These are phyloP conservation scores for Phytopythium sindhum DNA, from an alignment of 352 stramenopile species.

Conservation along the genomic window DNA sequence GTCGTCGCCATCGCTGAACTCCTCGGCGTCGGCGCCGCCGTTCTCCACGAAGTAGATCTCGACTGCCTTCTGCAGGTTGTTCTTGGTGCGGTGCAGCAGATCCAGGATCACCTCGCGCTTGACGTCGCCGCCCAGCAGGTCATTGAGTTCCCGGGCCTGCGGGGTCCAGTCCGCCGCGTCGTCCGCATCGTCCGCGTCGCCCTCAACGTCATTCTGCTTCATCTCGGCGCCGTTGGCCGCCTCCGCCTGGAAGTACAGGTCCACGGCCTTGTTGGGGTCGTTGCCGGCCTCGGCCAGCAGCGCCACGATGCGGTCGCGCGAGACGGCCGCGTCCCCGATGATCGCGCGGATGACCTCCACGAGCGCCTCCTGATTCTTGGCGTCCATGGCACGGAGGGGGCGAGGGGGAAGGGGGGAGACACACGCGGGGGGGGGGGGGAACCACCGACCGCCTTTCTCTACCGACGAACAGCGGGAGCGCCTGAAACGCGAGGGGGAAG, in stretches of 20 bases:
- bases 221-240: constrained; percentile 32
- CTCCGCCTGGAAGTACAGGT: constrained; percentile 74
- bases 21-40: constrained; percentile 23
- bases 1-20: constrained; percentile 41
- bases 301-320: constrained; percentile 60
- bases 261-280: constrained; percentile 81
- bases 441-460: not conserved
- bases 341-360: constrained; percentile 79
- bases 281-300: constrained; percentile 56
- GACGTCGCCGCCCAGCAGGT: constrained; percentile 72
- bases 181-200: constrained; percentile 34
- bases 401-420: not conserved
- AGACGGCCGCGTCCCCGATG: constrained; percentile 54
- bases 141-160: constrained; percentile 53
- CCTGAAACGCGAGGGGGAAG: not conserved
- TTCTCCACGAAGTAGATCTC: constrained; percentile 80
- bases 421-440: not conserved
- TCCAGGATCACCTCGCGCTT: constrained; percentile 44
- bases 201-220: constrained; percentile 53
- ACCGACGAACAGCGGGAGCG: not conserved
- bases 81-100: constrained; percentile 59
- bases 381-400: constrained; percentile 29
- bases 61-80: constrained; percentile 73
- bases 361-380: constrained; percentile 53
- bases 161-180: constrained; percentile 28